Percentiles rank a stretch among this genome's conserved stretches.
Evolutionary conservation across 2,329 filamentous ascomycete genomes (phyloP).

Genomic region (Fusarium nelsonii): DNA sequence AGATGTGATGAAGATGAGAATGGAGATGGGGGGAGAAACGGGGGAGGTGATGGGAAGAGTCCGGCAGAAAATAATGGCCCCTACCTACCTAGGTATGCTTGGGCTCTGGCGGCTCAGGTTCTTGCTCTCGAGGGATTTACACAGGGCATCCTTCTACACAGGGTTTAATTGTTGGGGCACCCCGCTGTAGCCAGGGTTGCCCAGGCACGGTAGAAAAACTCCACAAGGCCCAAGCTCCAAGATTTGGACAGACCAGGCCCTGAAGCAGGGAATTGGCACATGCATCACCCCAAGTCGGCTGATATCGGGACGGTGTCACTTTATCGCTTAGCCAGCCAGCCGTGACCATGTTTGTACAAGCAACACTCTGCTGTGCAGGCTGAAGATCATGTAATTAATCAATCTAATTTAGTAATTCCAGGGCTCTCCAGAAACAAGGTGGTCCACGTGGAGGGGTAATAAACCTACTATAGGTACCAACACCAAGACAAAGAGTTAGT

Average conservation of each 20-base stretch:
- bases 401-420: conserved; percentile 1
- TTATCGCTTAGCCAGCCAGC: conserved; percentile 20
- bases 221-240: conserved; percentile 12
- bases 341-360: conserved; percentile 9
- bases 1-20: conserved; percentile 41
- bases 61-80: conserved; percentile 36
- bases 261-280: conserved; percentile 30
- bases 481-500: not conserved
- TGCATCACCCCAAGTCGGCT: conserved; percentile 43
- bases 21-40: conserved; percentile 16
- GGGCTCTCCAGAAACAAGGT: conserved; percentile 24
- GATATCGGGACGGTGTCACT: conserved; percentile 48
- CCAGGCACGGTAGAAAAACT: conserved; percentile 10
- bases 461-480: not conserved
- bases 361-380: not conserved
- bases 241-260: conserved; percentile 3
- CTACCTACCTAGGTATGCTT: conserved; percentile 4
- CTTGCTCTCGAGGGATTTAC: conserved; percentile 15
- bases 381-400: conserved; percentile 28
- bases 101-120: conserved; percentile 15
- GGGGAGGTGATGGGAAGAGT: conserved; percentile 39
- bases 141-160: conserved; percentile 36
- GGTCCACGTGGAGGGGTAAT: conserved; percentile 44
- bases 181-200: conserved; percentile 11
- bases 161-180: conserved; percentile 30